Conservation (phyloP, 2,329 filamentous ascomycete genomes). For the Aureobasidium sp. region DNA sequence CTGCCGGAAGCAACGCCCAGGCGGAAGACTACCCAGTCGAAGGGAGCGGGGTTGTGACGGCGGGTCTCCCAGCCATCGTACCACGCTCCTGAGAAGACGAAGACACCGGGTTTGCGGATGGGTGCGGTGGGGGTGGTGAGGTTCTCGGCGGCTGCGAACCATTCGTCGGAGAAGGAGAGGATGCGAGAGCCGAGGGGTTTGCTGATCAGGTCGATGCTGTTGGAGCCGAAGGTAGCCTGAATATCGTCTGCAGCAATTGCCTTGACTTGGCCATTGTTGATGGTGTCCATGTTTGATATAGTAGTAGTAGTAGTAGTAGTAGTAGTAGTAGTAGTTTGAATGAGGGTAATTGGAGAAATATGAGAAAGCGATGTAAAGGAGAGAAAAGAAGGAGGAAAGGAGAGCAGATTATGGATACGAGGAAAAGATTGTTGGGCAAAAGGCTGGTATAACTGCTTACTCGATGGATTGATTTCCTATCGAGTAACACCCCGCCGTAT, state of each 20-base stretch:
- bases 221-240: conserved; percentile 45
- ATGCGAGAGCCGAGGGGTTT: conserved; percentile 41
- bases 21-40: conserved; percentile 52
- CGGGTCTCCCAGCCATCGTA: conserved; percentile 59
- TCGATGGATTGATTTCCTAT: conserved; percentile 10
- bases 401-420: neutral
- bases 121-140: conserved; percentile 49
- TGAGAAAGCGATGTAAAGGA: no score
- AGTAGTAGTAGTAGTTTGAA: no score
- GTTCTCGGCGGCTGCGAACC: conserved; percentile 51
- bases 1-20: conserved; percentile 59
- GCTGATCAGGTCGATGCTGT: conserved; percentile 48
- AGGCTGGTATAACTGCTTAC: conserved; percentile 3
- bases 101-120: conserved; percentile 48
- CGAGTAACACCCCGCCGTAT: conserved; percentile 12
- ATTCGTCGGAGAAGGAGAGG: conserved; percentile 51
- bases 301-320: no score
- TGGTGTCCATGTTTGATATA: conserved; percentile 9
- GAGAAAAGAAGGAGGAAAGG: neutral
- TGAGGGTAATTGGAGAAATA: neutral
- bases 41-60: conserved; percentile 48
- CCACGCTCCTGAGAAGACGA: conserved; percentile 53
- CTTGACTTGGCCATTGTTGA: conserved; percentile 8
- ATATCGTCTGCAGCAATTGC: conserved; percentile 27
- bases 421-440: neutral